Conservation (phyloP, 2,329 filamentous ascomycete genomes). For the Sarocladium brachiariae region DNA sequence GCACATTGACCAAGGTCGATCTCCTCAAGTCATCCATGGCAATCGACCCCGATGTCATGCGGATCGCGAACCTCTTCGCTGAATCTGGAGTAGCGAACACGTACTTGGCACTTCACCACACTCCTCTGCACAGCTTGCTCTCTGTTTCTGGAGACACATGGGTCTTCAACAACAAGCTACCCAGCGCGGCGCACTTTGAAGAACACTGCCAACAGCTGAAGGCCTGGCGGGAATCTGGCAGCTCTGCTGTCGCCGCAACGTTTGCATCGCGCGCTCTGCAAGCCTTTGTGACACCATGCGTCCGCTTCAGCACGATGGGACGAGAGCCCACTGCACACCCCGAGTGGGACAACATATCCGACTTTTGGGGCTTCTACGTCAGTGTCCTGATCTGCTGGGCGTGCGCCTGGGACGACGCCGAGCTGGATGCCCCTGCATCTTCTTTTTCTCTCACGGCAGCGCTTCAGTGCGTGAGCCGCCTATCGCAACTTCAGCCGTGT, state of each 20-base stretch:
- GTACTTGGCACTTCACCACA: conserved; percentile 51
- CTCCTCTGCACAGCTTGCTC: conserved; percentile 50
- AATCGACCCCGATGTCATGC: conserved; percentile 18
- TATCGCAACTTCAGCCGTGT: conserved; percentile 30
- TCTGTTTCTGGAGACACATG: conserved; percentile 53
- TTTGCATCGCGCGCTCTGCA: conserved; percentile 47
- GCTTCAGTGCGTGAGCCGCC: background rate
- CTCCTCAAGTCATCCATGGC: conserved; percentile 18
- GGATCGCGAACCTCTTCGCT: conserved; percentile 36
- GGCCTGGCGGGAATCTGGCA: conserved; percentile 37
- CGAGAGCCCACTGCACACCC: conserved; percentile 11
- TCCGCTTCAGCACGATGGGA: background rate
- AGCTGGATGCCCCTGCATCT: background rate
- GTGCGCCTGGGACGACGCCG: conserved; percentile 27
- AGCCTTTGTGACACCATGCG: conserved; percentile 31
- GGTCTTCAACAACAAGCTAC: conserved; percentile 49
- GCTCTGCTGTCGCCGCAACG: conserved; percentile 37
- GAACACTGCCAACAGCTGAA: conserved; percentile 41
- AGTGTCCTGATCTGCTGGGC: conserved; percentile 56
- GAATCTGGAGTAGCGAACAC: conserved; percentile 40
- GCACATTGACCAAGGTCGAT: conserved; percentile 20
- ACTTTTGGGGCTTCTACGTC: conserved; percentile 51
- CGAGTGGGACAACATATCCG: conserved; percentile 33
- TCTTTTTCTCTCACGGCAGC: background rate
- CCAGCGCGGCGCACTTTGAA: conserved; percentile 34